A percentile compares a stretch with the other conserved stretches of the same genome.
Evolutionary conservation across 2,329 filamentous ascomycete genomes (phyloP).

Genomic region (Ascochyta rabiei): DNA sequence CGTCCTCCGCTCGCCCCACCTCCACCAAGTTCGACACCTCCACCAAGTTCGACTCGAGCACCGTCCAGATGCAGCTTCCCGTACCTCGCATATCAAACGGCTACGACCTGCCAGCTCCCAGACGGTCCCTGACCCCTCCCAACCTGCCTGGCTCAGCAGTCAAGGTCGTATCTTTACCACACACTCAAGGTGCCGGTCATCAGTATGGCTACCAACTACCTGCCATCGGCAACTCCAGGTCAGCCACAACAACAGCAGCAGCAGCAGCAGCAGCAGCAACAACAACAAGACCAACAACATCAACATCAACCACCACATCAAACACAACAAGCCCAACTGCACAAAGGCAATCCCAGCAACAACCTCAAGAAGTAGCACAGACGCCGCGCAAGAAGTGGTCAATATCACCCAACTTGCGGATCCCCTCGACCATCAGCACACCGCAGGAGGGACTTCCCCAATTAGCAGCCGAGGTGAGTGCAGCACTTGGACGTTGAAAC

Average conservation of each 20-base stretch:
- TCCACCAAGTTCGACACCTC: constrained; percentile 33
- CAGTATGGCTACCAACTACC: constrained; percentile 45
- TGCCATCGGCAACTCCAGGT: constrained; percentile 44
- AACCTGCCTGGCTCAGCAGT: constrained; percentile 41
- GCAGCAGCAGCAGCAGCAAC: constrained; percentile 22
- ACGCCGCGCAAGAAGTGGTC: constrained; percentile 40
- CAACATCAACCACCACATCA: too few species aligned
- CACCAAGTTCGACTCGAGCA: constrained; percentile 36
- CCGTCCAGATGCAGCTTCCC: constrained; percentile 43
- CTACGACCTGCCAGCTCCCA: constrained; percentile 31
- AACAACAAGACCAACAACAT: constrained; percentile 16
- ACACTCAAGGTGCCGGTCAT: constrained; percentile 33
- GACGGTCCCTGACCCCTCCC: constrained; percentile 43
- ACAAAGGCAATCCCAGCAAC: constrained; percentile 23
- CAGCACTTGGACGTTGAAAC: neutral
- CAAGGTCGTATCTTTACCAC: constrained; percentile 39
- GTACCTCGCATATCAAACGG: constrained; percentile 31
- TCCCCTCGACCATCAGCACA: constrained; percentile 45
- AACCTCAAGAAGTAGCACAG: constrained; percentile 28
- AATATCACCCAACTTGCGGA: constrained; percentile 45
- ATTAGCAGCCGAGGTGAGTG: constrained; percentile 48
- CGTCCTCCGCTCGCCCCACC: constrained; percentile 25
- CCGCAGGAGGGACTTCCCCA: constrained; percentile 50
- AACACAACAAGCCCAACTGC: constrained; percentile 13
- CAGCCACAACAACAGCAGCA: constrained; percentile 18